A percentile compares a stretch with the other conserved stretches of the same genome.
These are phyloP conservation scores for Jaenimonas drosophilae DNA, from an alignment of 208 protist genomes.

Conservation along the genomic window DNA sequence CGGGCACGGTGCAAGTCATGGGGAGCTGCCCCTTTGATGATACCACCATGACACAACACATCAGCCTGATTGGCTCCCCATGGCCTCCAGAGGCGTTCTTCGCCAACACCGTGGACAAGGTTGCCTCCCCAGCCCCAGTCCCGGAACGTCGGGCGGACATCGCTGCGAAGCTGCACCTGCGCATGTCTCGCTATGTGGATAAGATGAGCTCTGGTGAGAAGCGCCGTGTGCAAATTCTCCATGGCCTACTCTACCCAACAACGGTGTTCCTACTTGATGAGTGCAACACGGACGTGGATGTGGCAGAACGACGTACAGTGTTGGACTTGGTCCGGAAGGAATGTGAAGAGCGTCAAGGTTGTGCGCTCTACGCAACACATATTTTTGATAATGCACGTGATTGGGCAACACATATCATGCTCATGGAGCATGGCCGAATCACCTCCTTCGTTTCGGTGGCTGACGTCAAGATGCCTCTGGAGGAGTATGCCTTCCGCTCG, in stretches of 20 bases:
- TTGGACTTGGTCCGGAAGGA: constrained; percentile 44
- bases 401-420: constrained; percentile 72
- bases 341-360: constrained; percentile 19
- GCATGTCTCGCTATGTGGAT: constrained; percentile 28
- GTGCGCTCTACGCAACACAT: constrained; percentile 80
- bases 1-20: constrained; percentile 52
- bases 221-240: constrained; percentile 62
- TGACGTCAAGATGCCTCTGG: constrained; percentile 28
- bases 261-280: constrained; percentile 72
- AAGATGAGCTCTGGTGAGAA: constrained; percentile 65
- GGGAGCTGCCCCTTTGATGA: constrained; percentile 71
- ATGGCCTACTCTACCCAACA: constrained; percentile 38
- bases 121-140: constrained; percentile 27
- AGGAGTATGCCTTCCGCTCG: constrained; percentile 38
- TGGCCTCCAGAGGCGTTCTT: constrained; percentile 76
- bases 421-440: constrained; percentile 33
- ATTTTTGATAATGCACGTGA: constrained; percentile 62
- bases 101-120: constrained; percentile 51
- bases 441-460: constrained; percentile 21
- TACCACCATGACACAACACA: constrained; percentile 37
- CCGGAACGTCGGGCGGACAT: constrained; percentile 18
- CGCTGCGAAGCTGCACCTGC: constrained; percentile 36
- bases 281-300: constrained; percentile 80
- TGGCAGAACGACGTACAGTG: constrained; percentile 50
- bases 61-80: constrained; percentile 42